These are phyloP conservation scores for Lipomyces oligophaga DNA, from an alignment of 805 yeast genomes.

Conservation along the genomic window DNA sequence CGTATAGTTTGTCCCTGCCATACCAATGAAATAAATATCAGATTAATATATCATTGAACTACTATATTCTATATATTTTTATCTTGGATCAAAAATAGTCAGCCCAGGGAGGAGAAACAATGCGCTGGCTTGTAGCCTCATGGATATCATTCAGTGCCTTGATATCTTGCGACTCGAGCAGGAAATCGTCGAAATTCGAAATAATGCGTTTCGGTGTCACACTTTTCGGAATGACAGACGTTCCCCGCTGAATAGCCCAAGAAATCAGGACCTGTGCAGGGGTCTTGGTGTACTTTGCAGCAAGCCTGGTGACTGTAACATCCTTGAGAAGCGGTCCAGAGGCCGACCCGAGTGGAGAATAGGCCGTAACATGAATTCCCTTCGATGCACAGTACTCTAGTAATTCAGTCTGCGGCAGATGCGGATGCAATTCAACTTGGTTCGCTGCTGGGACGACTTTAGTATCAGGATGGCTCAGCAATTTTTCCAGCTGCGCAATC, in stretches of 20 bases:
- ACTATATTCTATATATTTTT: too few relatives aligned
- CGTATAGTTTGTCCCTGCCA: not conserved
- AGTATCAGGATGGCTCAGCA: constrained; percentile 34
- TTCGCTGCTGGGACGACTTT: constrained; percentile 63
- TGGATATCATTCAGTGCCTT: constrained; percentile 32
- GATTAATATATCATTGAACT: too few relatives aligned
- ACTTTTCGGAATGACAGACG: constrained; percentile 65
- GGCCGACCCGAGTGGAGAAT: constrained; percentile 64
- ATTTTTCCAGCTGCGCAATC: constrained; percentile 21
- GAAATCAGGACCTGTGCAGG: constrained; percentile 56
- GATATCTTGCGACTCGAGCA: constrained; percentile 45
- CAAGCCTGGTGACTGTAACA: constrained; percentile 48
- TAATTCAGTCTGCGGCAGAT: constrained; percentile 59
- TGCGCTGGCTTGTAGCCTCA: constrained; percentile 2
- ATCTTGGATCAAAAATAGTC: not conserved
- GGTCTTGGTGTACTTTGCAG: constrained; percentile 50
- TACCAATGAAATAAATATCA: too few relatives aligned
- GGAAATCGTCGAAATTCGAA: constrained; percentile 41
- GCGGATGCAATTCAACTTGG: constrained; percentile 77
- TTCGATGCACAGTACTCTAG: constrained; percentile 50
- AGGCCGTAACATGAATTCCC: constrained; percentile 63
- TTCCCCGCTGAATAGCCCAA: constrained; percentile 56
- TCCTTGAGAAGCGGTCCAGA: constrained; percentile 42
- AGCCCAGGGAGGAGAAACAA: constrained; percentile 21
- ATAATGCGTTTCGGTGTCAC: constrained; percentile 59